Percentiles rank a stretch among this genome's conserved stretches.
Conservation (phyloP, 148 eudicot species). For the Camellia lanceoleosa region DNA sequence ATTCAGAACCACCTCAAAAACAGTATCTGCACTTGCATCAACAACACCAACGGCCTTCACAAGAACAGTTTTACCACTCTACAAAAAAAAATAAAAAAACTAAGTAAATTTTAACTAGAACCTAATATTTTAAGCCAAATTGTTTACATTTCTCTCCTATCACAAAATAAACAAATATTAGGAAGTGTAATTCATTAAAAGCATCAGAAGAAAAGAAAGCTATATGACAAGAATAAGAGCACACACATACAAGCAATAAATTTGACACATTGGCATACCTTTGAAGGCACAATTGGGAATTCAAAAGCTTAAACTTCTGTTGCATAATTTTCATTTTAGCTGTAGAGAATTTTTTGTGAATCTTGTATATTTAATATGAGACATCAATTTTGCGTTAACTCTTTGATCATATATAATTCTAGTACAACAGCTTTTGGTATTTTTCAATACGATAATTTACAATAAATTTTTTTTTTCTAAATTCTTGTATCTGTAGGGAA, state of each 20-base stretch:
- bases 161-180: neutral
- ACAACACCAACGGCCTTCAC: constrained; percentile 94
- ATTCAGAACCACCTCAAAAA: constrained; percentile 74
- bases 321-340: neutral
- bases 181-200: neutral
- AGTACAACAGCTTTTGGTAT: too few relatives aligned
- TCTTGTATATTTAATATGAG: too few relatives aligned
- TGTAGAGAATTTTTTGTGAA: too few relatives aligned
- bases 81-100: neutral
- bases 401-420: too few relatives aligned
- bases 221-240: neutral
- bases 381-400: too few relatives aligned
- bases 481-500: too few relatives aligned
- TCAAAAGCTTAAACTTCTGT: too few relatives aligned
- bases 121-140: neutral
- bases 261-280: neutral
- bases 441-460: too few relatives aligned
- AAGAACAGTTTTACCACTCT: constrained; percentile 74
- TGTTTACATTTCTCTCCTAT: neutral
- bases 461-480: too few relatives aligned
- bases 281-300: too few relatives aligned
- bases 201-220: neutral
- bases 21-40: constrained; percentile 75
- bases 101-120: neutral
- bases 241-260: neutral